These are phyloP conservation scores for Mycena maculata DNA, from an alignment of 768 basidiomycete genomes.

Conservation along the genomic window DNA sequence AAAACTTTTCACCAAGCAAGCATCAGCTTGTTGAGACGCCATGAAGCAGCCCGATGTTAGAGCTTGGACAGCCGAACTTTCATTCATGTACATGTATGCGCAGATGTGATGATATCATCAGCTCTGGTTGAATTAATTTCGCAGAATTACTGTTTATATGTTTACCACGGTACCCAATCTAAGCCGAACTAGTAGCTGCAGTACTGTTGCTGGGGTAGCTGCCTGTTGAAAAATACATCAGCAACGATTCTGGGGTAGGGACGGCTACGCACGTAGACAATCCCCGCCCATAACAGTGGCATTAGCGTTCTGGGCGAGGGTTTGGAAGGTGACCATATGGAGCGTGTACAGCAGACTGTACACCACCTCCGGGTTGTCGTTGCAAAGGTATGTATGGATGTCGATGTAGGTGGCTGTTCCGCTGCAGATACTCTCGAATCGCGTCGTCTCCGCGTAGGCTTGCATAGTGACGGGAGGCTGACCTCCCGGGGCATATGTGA, in stretches of 20 bases:
- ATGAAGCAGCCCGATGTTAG: no score
- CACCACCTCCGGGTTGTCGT: not conserved
- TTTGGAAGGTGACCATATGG: not conserved
- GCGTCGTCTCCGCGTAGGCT: not conserved
- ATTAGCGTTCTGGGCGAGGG: not conserved
- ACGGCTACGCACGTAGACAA: not conserved
- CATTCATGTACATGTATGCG: no score
- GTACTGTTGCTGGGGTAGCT: no score
- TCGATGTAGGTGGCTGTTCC: conserved; percentile 5
- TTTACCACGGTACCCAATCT: no score
- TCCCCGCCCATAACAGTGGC: not conserved
- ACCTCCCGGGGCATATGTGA: not conserved
- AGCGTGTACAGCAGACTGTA: not conserved
- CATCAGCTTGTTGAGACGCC: no score
- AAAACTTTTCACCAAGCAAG: no score
- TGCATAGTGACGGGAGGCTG: not conserved
- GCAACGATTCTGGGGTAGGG: not conserved
- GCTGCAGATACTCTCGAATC: not conserved
- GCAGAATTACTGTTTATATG: no score
- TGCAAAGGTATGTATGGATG: not conserved
- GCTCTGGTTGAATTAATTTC: no score
- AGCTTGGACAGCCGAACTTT: no score
- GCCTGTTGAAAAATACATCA: not conserved
- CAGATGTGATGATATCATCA: no score
- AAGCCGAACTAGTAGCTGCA: no score